Percentiles rank a stretch among this genome's conserved stretches.
Conservation (phyloP, 805 yeast genomes). For the Hanseniaspora jakobsenii region DNA sequence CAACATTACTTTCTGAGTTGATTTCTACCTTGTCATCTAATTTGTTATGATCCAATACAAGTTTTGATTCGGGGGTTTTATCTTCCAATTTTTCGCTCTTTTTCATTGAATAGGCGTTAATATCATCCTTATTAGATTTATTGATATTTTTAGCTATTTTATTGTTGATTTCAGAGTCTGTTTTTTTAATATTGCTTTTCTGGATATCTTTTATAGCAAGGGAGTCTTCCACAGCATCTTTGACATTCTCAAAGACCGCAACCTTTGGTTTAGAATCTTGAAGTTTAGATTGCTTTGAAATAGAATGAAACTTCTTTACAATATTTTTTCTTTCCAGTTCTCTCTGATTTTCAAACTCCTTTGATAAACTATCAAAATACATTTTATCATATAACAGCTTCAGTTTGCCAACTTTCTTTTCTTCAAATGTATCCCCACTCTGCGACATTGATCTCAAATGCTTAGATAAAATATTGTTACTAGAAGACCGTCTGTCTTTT, state of each 20-base stretch:
- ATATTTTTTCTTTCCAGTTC: conserved; percentile 61
- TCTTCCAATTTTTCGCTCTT: too few relatives aligned
- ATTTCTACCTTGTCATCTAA: too few relatives aligned
- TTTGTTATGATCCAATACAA: too few relatives aligned
- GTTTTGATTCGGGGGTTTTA: too few relatives aligned
- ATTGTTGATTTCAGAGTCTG: background rate
- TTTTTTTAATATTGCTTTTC: background rate
- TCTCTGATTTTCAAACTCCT: conserved; percentile 78
- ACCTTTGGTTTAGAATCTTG: conserved; percentile 75
- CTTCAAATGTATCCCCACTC: conserved; percentile 18
- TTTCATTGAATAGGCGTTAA: too few relatives aligned
- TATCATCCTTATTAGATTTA: too few relatives aligned
- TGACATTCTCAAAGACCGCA: conserved; percentile 75
- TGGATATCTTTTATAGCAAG: conserved; percentile 20
- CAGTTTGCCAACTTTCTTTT: conserved; percentile 45
- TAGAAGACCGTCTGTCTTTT: too few relatives aligned
- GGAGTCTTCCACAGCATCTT: conserved; percentile 68
- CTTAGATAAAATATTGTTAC: conserved; percentile 9
- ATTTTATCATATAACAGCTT: conserved; percentile 59
- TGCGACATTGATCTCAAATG: conserved; percentile 15
- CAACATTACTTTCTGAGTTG: too few relatives aligned
- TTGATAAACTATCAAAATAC: conserved; percentile 68
- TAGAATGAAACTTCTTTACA: conserved; percentile 48
- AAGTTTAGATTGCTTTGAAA: conserved; percentile 36
- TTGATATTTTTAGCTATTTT: too few relatives aligned